These are phyloP conservation scores for Phallus indusiatus DNA, from an alignment of 768 basidiomycete genomes.

Conservation along the genomic window DNA sequence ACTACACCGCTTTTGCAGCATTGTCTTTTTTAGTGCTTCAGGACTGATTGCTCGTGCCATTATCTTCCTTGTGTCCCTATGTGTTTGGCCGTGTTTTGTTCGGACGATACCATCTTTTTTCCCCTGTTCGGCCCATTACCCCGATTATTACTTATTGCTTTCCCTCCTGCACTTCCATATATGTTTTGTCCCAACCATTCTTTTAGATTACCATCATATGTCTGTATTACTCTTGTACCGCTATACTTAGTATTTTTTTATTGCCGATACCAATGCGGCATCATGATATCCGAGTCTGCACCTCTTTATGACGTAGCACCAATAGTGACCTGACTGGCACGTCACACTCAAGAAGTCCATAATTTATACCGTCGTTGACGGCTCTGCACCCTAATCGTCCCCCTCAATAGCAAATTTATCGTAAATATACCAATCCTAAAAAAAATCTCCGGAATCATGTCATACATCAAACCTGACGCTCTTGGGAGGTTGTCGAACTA, in stretches of 20 bases:
- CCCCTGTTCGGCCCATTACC: background rate
- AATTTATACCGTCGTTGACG: too few relatives aligned
- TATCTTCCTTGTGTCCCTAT: background rate
- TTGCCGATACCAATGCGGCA: too few relatives aligned
- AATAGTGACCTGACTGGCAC: background rate
- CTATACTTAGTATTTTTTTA: background rate
- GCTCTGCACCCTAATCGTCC: too few relatives aligned
- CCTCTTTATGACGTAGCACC: background rate
- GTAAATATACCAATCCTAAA: too few relatives aligned
- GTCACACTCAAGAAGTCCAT: background rate
- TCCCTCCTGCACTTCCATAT: background rate
- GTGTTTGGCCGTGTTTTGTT: background rate
- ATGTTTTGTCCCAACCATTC: too few relatives aligned
- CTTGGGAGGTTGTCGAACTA: conserved; percentile 70
- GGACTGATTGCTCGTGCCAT: background rate
- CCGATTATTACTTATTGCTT: background rate
- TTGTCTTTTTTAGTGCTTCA: background rate
- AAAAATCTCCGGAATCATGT: conserved; percentile 29
- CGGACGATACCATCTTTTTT: background rate
- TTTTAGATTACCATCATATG: too few relatives aligned
- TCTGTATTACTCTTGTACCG: too few relatives aligned
- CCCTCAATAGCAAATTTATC: too few relatives aligned
- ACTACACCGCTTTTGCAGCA: background rate
- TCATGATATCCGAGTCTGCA: background rate
- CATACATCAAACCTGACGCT: conserved; percentile 56